phyloP scores from a whole-genome alignment of 257 asterid genomes.

The Rubia yunnanensis region DNA sequence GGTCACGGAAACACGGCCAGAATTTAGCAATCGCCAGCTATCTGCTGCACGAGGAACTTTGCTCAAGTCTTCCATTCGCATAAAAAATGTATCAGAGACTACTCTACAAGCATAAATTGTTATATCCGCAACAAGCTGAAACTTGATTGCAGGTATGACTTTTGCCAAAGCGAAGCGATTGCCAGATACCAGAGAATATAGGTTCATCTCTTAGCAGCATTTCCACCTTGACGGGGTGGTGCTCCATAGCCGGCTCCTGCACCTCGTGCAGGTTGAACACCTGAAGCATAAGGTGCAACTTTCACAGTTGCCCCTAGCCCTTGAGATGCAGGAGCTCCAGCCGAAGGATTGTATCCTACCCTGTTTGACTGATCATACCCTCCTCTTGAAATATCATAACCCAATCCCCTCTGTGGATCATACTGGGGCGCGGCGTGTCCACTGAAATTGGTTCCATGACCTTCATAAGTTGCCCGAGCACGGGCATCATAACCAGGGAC shows the following conservation, averaged over 20 bases:
- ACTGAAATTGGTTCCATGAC: conserved; percentile 13
- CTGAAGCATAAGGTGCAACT: conserved; percentile 29
- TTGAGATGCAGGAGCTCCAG: conserved; percentile 47
- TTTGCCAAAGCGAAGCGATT: too few relatives aligned
- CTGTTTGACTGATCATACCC: conserved; percentile 29
- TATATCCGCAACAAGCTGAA: neutral
- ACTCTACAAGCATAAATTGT: neutral
- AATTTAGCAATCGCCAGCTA: neutral
- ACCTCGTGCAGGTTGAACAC: conserved; percentile 33
- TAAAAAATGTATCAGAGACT: neutral
- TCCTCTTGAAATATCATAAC: conserved; percentile 38
- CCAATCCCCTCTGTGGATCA: conserved; percentile 43
- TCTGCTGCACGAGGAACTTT: neutral
- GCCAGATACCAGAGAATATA: neutral
- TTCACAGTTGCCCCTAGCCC: conserved; percentile 38
- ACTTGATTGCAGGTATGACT: too few relatives aligned
- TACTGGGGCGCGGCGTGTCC: conserved; percentile 27
- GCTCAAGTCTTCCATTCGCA: neutral
- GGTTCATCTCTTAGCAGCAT: conserved; percentile 40
- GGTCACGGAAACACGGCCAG: neutral
- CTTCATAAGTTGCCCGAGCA: conserved; percentile 32
- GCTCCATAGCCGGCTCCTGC: conserved; percentile 42
- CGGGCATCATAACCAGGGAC: conserved; percentile 37
- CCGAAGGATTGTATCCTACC: conserved; percentile 28
- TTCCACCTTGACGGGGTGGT: conserved; percentile 35